Evolutionary conservation across 306 rosid genomes (phyloP).

Genomic region (Albizia julibrissin): DNA sequence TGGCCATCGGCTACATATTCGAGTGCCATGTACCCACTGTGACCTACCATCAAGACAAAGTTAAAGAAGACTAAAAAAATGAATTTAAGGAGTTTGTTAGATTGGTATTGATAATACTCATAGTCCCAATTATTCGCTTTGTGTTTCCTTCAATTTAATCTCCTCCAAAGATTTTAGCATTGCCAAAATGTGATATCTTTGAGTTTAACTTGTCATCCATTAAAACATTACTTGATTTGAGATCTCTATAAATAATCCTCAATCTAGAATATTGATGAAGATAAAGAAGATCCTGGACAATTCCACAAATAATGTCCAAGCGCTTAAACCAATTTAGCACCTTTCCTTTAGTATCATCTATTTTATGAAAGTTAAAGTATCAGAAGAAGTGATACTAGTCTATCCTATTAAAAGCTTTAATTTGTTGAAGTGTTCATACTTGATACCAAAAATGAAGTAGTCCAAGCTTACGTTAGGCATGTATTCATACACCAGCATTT

Average conservation of each 20-base stretch:
- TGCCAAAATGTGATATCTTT: constrained; percentile 56
- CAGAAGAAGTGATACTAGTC: neutral
- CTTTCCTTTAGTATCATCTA: constrained; percentile 38
- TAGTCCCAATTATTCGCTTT: constrained; percentile 51
- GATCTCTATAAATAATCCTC: constrained; percentile 49
- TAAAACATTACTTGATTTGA: constrained; percentile 51
- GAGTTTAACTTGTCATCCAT: constrained; percentile 47
- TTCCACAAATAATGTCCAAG: constrained; percentile 47
- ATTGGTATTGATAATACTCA: constrained; percentile 28
- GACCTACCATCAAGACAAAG: neutral
- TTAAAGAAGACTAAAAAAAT: neutral
- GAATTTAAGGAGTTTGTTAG: neutral
- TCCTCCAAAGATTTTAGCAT: constrained; percentile 48
- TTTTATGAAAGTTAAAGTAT: neutral
- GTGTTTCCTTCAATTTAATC: constrained; percentile 55
- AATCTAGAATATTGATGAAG: constrained; percentile 53
- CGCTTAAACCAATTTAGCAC: constrained; percentile 45
- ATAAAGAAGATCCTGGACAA: constrained; percentile 53
- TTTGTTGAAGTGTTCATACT: neutral
- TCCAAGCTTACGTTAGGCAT: constrained; percentile 39
- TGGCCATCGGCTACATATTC: constrained; percentile 51
- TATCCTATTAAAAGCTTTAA: neutral
- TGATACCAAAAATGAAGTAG: constrained; percentile 41
- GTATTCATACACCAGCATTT: constrained; percentile 36
- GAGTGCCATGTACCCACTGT: constrained; percentile 61